A percentile compares a stretch with the other conserved stretches of the same genome.
Evolutionary conservation across 345 rosid species (phyloP).

Genomic region (Triadica sebifera): DNA sequence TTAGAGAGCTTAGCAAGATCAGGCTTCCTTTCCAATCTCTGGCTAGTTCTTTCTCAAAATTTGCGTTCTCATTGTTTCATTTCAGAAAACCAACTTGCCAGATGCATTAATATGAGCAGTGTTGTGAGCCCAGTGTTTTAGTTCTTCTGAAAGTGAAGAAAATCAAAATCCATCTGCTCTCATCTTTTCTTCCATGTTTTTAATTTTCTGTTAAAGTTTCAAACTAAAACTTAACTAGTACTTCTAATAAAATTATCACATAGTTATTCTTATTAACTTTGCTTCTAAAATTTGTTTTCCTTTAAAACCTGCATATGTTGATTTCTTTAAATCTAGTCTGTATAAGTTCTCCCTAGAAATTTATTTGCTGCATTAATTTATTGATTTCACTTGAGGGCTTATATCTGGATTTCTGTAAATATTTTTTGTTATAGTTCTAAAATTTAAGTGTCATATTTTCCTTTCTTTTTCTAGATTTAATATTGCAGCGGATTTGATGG

Average conservation of each 20-base stretch:
- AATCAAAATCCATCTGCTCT: neutral
- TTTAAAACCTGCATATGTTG: neutral
- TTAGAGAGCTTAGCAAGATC: neutral
- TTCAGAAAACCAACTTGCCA: neutral
- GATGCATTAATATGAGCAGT: neutral
- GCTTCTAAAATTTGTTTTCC: neutral
- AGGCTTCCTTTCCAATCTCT: neutral
- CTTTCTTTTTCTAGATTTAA: conserved; percentile 60
- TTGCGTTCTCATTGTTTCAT: neutral
- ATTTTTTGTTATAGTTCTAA: neutral
- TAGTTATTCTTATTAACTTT: neutral
- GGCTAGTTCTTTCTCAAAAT: neutral
- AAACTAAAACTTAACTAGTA: neutral
- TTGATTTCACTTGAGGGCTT: conserved; percentile 7
- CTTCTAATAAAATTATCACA: neutral
- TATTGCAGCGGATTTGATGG: conserved; percentile 85
- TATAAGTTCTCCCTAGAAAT: neutral
- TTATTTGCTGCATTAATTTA: neutral
- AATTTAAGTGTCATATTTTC: neutral
- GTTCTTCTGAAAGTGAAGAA: neutral
- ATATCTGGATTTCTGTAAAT: conserved; percentile 1
- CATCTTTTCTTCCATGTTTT: neutral
- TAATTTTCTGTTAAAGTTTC: neutral
- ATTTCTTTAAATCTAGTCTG: neutral
- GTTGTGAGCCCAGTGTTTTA: neutral